A percentile compares a stretch with the other conserved stretches of the same genome.
phyloP scores from a whole-genome alignment of 768 basidiomycete species.

The Gelatoporia subvermispora region DNA sequence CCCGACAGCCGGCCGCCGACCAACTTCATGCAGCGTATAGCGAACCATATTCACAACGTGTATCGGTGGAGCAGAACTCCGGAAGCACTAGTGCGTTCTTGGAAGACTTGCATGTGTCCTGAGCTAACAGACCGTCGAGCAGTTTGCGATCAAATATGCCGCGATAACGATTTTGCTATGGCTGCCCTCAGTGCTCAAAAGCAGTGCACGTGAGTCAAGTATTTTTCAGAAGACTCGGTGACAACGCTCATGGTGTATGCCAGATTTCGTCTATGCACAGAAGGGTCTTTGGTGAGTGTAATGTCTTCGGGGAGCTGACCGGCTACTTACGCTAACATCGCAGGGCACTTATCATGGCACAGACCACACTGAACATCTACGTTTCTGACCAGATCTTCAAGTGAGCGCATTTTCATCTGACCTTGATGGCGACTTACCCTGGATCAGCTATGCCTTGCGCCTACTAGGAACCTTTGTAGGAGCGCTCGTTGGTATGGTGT shows the following conservation, averaged over 20 bases:
- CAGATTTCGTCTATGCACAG: constrained; percentile 39
- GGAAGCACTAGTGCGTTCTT: constrained; percentile 31
- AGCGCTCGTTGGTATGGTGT: constrained; percentile 42
- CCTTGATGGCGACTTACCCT: not conserved
- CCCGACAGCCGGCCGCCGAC: constrained; percentile 46
- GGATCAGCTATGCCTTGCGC: constrained; percentile 36
- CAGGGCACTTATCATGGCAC: constrained; percentile 58
- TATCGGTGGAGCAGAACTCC: constrained; percentile 39
- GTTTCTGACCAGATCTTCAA: constrained; percentile 54
- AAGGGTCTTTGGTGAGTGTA: constrained; percentile 41
- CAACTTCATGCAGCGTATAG: constrained; percentile 37
- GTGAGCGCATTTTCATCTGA: constrained; percentile 20
- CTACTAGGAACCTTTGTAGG: constrained; percentile 43
- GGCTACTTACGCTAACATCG: no score
- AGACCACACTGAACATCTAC: constrained; percentile 52
- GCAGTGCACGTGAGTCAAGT: constrained; percentile 35
- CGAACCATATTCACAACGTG: constrained; percentile 28
- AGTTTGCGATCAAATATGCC: constrained; percentile 50
- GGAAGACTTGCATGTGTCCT: not conserved
- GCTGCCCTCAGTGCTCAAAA: constrained; percentile 41
- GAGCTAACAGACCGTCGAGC: not conserved
- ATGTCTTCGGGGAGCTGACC: no score
- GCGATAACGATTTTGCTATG: constrained; percentile 46
- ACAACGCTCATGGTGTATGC: not conserved
- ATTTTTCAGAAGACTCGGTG: not conserved